Conservation (phyloP, 73 alveolate genomes). For the Strombidium stylifer region DNA sequence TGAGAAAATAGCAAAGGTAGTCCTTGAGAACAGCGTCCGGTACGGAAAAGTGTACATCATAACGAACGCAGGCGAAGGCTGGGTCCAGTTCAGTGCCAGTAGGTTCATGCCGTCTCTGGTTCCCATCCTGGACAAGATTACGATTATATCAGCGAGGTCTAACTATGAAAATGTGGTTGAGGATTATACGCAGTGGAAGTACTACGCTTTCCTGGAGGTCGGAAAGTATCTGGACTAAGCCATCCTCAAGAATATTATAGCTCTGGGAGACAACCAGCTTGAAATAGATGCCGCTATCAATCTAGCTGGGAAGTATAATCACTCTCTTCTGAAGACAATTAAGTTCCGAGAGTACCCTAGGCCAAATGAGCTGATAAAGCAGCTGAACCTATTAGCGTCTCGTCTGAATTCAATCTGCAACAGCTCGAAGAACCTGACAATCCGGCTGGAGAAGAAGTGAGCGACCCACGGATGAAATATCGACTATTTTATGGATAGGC, state of each 20-base stretch:
- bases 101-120: constrained; percentile 74
- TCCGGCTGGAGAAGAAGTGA: constrained; percentile 76
- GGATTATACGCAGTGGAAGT: constrained; percentile 84
- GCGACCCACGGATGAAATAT: no score
- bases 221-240: constrained; percentile 65
- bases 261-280: constrained; percentile 72
- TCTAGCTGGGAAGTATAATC: constrained; percentile 47
- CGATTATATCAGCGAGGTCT: constrained; percentile 90
- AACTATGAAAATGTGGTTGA: constrained; percentile 88
- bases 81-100: constrained; percentile 96
- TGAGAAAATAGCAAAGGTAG: not conserved
- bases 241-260: constrained; percentile 61
- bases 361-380: constrained; percentile 72
- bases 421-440: constrained; percentile 73
- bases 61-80: constrained; percentile 99
- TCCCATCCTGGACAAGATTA: constrained; percentile 56
- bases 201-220: constrained; percentile 94
- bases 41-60: constrained; percentile 88
- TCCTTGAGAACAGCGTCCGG: not conserved
- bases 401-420: constrained; percentile 61
- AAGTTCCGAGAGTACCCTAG: constrained; percentile 81
- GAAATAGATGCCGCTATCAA: constrained; percentile 82
- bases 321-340: constrained; percentile 72
- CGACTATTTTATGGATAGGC: no score
- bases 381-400: constrained; percentile 60